Base-by-base conservation (phyloP, 805 yeast species). In the Ogataea salicorniae region DNA sequence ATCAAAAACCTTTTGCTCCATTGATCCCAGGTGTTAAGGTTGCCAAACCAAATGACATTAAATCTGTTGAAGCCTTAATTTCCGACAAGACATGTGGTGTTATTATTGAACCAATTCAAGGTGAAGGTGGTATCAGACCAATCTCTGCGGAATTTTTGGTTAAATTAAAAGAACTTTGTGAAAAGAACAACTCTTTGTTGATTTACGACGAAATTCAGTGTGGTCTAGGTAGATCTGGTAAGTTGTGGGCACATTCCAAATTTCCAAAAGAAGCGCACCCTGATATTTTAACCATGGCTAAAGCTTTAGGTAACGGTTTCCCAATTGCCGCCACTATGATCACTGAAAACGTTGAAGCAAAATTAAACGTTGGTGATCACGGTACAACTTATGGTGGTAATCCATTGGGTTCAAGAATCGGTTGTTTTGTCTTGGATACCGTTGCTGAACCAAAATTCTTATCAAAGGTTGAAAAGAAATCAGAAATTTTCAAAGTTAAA, bases 331-430 rank as follows among this genome's bases (percentile, higher is more conserved):
- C 97, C 5, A 87, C 96, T 2, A 77, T 94, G 78, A 81, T 92
- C 48, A 80, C 87, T 46, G 94, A 88, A 54, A 75, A 79, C 43
- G 85, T 94, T 23, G 95, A 90, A 61, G 66, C 72, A 11, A 79
- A 73, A 2, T 71, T 94, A 56, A 74, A 80, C 48, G 92, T 88
- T 20, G 99, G 99, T 48, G 99, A 94, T 63, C 99, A 92, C 64
- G 99, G 99, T 47, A 92, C 98, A 3, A 92, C 99, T 0, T 92
- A 85, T 63, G 98, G 99, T 53, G 99, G 99, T 47, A 94, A 94
- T 66, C 98, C 98, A 46, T 72, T 94, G 53, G 98, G 90, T 5
- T 76, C 92, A 34, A 80, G 91, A 52, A 79, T 94, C 43, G 96
- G 90, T 5, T 71, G 75, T 39, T 83, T 85, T 60, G 96, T 94